Conservation (phyloP, 2,329 filamentous ascomycete species). For the Cryphonectria radicalis region DNA sequence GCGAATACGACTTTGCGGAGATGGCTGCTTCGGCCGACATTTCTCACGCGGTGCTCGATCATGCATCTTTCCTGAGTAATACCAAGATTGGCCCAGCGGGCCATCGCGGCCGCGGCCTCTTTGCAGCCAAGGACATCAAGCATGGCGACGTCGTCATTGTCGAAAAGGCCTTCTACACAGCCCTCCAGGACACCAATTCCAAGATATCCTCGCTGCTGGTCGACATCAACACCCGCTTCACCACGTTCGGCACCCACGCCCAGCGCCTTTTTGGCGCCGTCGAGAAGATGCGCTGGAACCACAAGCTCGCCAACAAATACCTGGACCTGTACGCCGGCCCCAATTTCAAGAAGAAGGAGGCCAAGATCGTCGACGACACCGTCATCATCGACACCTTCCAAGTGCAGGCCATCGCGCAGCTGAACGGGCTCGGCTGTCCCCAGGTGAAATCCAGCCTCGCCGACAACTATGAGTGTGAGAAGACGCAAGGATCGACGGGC, state of each 20-base stretch:
- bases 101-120: slow-evolving; percentile 47
- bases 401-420: slow-evolving; percentile 25
- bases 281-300: slow-evolving; percentile 31
- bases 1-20: slow-evolving; percentile 37
- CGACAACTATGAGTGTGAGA: background rate
- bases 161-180: slow-evolving; percentile 42
- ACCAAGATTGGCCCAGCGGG: slow-evolving; percentile 40
- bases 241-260: background rate
- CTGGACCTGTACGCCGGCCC: slow-evolving; percentile 29
- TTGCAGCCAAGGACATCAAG: slow-evolving; percentile 43
- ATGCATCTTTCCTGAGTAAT: slow-evolving; percentile 41
- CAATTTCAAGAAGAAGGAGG: slow-evolving; percentile 18
- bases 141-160: slow-evolving; percentile 47
- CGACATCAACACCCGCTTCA: slow-evolving; percentile 3
- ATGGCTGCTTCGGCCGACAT: slow-evolving; percentile 33
- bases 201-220: background rate
- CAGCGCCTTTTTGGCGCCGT: slow-evolving; percentile 12
- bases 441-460: background rate
- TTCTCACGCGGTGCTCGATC: slow-evolving; percentile 37
- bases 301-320: slow-evolving; percentile 25
- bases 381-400: slow-evolving; percentile 31
- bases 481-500: slow-evolving; percentile 21
- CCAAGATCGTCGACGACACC: slow-evolving; percentile 25
- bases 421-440: slow-evolving; percentile 31
- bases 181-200: background rate